A percentile compares a stretch with the other conserved stretches of the same genome.
Conservation (phyloP, 2,329 filamentous ascomycete species). For the Ascochyta viciae-villosae region DNA sequence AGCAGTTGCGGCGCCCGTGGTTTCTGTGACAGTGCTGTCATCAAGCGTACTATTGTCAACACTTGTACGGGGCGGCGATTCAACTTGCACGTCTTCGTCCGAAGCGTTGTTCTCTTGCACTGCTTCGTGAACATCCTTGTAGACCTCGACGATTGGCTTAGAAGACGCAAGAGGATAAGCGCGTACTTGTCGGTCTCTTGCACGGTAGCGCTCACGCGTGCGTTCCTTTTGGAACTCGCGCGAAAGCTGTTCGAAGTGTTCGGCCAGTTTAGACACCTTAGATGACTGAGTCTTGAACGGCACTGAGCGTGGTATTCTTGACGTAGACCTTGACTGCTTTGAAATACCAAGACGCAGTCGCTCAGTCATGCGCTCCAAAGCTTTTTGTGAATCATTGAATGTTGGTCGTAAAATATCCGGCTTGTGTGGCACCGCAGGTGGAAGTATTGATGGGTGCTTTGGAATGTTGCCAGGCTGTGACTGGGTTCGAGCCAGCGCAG, state of each 20-base stretch:
- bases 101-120: constrained; percentile 78
- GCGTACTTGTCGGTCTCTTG: constrained; percentile 76
- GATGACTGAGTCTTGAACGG: constrained; percentile 72
- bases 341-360: constrained; percentile 70
- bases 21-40: constrained; percentile 45
- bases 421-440: constrained; percentile 26
- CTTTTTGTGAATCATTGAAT: constrained; percentile 48
- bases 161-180: constrained; percentile 90
- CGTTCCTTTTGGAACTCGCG: constrained; percentile 96
- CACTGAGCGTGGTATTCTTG: constrained; percentile 83
- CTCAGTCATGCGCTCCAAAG: constrained; percentile 75
- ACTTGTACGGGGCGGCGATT: constrained; percentile 42
- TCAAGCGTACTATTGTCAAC: constrained; percentile 48
- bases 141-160: constrained; percentile 96
- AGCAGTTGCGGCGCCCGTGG: constrained; percentile 41
- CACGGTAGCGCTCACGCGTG: constrained; percentile 82
- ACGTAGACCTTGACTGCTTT: constrained; percentile 67
- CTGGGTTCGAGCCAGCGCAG: constrained; percentile 41
- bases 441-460: constrained; percentile 24
- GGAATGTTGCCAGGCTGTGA: constrained; percentile 45
- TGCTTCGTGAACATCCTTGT: constrained; percentile 90
- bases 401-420: constrained; percentile 33
- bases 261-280: constrained; percentile 88
- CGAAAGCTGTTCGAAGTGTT: constrained; percentile 95
- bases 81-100: constrained; percentile 64